Base-by-base conservation (phyloP, 2,329 filamentous ascomycete genomes). In the Tolypocladium inflatum region DNA sequence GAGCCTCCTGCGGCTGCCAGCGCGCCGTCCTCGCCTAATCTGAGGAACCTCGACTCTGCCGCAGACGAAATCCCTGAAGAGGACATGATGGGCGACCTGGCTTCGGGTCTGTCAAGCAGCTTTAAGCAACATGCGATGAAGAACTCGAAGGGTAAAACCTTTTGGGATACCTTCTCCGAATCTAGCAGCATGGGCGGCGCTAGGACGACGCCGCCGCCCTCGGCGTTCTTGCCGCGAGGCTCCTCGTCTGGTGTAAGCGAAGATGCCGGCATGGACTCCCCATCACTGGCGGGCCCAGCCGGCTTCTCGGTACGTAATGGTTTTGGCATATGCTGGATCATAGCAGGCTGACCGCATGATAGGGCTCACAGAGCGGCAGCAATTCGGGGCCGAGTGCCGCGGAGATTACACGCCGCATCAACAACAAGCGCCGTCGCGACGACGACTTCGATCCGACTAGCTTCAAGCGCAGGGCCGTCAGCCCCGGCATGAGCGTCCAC, bases 391-490 rank as follows among this genome's bases (percentile, higher is more conserved):
- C 87, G 0, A 87, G 82, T 0, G 83, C 87, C 1, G 84, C 88
- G 13, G 89, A 94, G 65, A 84, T 93, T 55, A 88, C 88, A 5
- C 82, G 90, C 10, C 89, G 91, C 61, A 86, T 91, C 56, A 87
- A 89, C 70, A 85, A 82, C 71, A 94, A 93, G 71, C 86, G 93
- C n/a, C 84, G 91, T 26, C 82, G 91, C 58, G 93, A 97, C 61
- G 91, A 96, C 67, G 92, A 97, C 66, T 88, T 96, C 58, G 92
- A 97, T 69, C 87, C 90, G 2, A 82, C 86, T 43, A 89, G 87
- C 61, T 92, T 97, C 76, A 97, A 97, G 74, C 84, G 93, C 19
- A 84, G 93, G 50, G 93, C 93, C 30, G 93, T 97, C 2, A 94
- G 89, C 59, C 93, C 93, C 0, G 90, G 92, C 19, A 86, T 97